Evolutionary conservation across 495 filamentous ascomycete species (phyloP).

Genomic region (Xylaria flabelliformis): DNA sequence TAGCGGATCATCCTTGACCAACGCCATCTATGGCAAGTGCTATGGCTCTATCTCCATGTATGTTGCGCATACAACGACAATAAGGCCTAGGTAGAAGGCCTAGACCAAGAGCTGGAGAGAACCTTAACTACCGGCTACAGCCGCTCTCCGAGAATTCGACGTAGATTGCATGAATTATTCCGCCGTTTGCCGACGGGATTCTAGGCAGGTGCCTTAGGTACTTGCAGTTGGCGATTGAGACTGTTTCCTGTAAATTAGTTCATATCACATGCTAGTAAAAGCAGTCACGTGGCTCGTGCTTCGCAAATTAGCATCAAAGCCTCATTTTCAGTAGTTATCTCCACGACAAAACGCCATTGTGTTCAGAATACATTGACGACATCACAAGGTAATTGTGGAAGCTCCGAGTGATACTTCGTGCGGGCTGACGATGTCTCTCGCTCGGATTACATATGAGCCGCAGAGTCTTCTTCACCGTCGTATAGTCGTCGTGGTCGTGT

Average conservation of each 20-base stretch:
- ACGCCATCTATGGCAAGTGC: not conserved
- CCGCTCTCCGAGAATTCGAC: constrained; percentile 18
- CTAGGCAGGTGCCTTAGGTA: no score
- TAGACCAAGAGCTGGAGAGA: not conserved
- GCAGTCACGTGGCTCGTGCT: not conserved
- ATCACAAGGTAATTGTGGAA: not conserved
- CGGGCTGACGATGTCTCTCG: not conserved
- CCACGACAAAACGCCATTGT: not conserved
- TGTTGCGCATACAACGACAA: not conserved
- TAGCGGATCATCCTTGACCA: not conserved
- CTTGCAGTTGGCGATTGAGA: no score
- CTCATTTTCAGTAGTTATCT: not conserved
- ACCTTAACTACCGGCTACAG: constrained; percentile 12
- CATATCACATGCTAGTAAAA: not conserved
- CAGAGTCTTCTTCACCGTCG: not conserved
- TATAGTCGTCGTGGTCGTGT: not conserved
- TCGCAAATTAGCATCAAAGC: not conserved
- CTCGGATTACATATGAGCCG: not conserved
- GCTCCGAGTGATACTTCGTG: not conserved
- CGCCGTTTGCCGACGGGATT: constrained; percentile 24
- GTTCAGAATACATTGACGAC: not conserved
- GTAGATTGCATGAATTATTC: not conserved
- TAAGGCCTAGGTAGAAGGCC: not conserved
- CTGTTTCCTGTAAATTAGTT: not conserved
- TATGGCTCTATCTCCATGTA: not conserved